Conservation (phyloP, 1,139 yeast genomes). For the Taphrina deformans region DNA sequence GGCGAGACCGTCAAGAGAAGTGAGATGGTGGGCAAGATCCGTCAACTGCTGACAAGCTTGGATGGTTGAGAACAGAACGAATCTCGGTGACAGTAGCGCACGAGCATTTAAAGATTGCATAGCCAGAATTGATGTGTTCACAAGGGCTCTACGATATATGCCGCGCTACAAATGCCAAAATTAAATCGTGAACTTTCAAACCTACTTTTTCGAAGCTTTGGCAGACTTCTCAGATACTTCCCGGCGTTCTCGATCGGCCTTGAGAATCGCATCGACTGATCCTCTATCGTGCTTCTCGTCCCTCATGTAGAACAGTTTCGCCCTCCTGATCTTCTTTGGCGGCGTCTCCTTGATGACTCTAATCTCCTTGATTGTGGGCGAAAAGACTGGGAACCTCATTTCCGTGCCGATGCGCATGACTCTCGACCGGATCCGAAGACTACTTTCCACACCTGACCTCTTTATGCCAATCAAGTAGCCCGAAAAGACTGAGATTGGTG, state of each 20-base stretch:
- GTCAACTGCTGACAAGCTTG: constrained; percentile 40
- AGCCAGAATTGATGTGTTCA: not conserved
- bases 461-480: constrained; percentile 41
- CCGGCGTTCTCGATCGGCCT: constrained; percentile 26
- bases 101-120: not conserved
- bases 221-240: constrained; percentile 3
- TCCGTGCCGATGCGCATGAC: constrained; percentile 41
- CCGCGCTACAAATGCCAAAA: not conserved
- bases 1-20: constrained; percentile 73
- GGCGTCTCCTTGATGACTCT: constrained; percentile 38
- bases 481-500: constrained; percentile 36
- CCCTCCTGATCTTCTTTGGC: constrained; percentile 39
- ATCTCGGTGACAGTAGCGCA: not conserved
- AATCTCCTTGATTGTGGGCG: constrained; percentile 39
- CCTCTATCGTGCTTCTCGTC: constrained; percentile 32
- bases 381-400: constrained; percentile 39
- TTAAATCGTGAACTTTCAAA: not conserved
- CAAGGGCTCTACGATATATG: not conserved
- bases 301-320: constrained; percentile 45
- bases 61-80: not conserved
- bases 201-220: not conserved
- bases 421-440: constrained; percentile 39
- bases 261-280: constrained; percentile 33
- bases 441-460: constrained; percentile 41
- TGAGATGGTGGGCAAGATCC: constrained; percentile 59